Percentiles rank a stretch among this genome's conserved stretches.
Evolutionary conservation across 768 basidiomycete genomes (phyloP).

Genomic region (Boletus rufocinnamomeus): DNA sequence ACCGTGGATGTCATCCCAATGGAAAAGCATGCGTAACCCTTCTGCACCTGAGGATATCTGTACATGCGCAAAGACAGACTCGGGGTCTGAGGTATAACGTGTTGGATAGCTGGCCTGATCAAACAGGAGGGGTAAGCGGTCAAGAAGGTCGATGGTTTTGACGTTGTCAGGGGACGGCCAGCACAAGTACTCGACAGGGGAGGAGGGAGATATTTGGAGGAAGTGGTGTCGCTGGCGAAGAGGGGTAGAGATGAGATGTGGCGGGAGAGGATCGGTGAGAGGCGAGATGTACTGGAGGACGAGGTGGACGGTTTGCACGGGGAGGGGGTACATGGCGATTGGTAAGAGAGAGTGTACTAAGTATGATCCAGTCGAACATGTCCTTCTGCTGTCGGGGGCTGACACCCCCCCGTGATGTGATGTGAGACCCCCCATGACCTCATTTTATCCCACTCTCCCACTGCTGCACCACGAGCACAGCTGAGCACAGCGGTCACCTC

Average conservation of each 20-base stretch:
- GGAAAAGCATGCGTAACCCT: slow-evolving; percentile 64
- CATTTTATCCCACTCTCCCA: slow-evolving; percentile 14
- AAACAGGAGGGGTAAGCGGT: slow-evolving; percentile 33
- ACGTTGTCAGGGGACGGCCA: slow-evolving; percentile 55
- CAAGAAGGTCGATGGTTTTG: slow-evolving; percentile 47
- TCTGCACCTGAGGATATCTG: slow-evolving; percentile 41
- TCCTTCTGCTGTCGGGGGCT: not conserved
- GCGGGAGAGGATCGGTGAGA: slow-evolving; percentile 52
- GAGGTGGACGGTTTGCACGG: slow-evolving; percentile 43
- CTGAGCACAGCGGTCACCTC: slow-evolving; percentile 4
- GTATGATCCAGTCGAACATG: not conserved
- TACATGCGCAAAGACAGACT: slow-evolving; percentile 58
- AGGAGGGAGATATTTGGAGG: slow-evolving; percentile 52
- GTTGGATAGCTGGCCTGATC: slow-evolving; percentile 35
- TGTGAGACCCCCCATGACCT: slow-evolving; percentile 11
- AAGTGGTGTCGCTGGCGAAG: slow-evolving; percentile 67
- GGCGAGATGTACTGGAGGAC: slow-evolving; percentile 61
- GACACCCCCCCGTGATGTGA: slow-evolving; percentile 18
- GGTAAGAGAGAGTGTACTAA: not conserved
- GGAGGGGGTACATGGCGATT: slow-evolving; percentile 37
- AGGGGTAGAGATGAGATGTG: slow-evolving; percentile 58
- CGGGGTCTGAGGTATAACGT: slow-evolving; percentile 48
- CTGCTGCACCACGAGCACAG: slow-evolving; percentile 1
- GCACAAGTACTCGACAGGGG: slow-evolving; percentile 58
- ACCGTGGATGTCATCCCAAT: slow-evolving; percentile 53